Base-by-base conservation (phyloP, 2,329 filamentous ascomycete genomes). In the Hymenoscyphus linearis region DNA sequence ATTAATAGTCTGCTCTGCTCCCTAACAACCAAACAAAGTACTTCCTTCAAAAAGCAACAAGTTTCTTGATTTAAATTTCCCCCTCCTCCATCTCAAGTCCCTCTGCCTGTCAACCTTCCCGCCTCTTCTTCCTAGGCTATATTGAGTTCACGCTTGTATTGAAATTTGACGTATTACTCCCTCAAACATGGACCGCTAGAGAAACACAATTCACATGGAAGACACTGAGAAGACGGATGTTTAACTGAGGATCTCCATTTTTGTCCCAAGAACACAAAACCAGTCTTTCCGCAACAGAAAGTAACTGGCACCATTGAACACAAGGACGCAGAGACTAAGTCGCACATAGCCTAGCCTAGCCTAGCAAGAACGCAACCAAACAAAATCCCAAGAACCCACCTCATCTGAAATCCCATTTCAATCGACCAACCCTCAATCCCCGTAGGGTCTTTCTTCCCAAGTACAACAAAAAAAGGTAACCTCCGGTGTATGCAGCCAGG, bases 401-500 rank as follows among this genome's bases (percentile, higher is more conserved):
- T n/a, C 37, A 40, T 40, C 37, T 16, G 14, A 44, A 4, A 22
- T 47, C 40, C 40, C 40, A 47, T 47, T n/a, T 47, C 40, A 47
- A 25, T 22, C 40, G 12, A 47, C 40, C 40, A 25, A 47, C 40
- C 40, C 40, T 10, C 18, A 47, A 25, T 10, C 7, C 18, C 40
- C 40, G 22, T n/a, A 31, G 40, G 40, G 9, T 18, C 22, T 25
- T n/a, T 47, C 40, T 47, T 47, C 40, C 12, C 18, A 47, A 47
- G 40, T 47, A 18, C 12, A 47, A 47, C n/a, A 47, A n/a, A 44
- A 16, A 40, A 40, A 40, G 40, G 40, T 64, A 60, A 61, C 57
- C 60, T 64, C 65, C 64, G 61, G 31, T 67, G 66, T 69, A 66
- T 69, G 67, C 63, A 64, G 65, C 64, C 64, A 67, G 62, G 44